Conservation (phyloP, 1,284 basidiomycete species). For the Ganoderma lucidum region DNA sequence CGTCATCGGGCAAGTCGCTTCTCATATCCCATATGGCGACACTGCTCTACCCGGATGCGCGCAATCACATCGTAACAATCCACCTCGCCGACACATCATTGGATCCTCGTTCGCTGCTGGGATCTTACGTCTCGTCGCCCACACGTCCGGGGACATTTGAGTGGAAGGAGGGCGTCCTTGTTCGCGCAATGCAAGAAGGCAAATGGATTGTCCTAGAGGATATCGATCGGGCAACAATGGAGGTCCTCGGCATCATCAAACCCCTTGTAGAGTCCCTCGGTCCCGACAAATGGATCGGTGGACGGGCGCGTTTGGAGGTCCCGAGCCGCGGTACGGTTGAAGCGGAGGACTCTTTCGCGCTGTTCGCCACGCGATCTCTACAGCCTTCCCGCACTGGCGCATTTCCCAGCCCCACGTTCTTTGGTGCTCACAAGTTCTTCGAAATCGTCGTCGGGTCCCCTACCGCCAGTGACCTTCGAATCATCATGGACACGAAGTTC, state of each 20-base stretch:
- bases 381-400: conserved; percentile 50
- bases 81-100: conserved; percentile 95
- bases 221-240: conserved; percentile 88
- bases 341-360: conserved; percentile 77
- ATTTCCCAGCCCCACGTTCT: conserved; percentile 71
- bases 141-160: conserved; percentile 91
- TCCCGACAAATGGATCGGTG: conserved; percentile 80
- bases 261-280: conserved; percentile 86
- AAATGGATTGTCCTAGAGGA: conserved; percentile 96
- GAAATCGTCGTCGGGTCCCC: conserved; percentile 76
- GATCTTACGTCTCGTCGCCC: conserved; percentile 92
- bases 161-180: conserved; percentile 95
- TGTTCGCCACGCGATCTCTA: conserved; percentile 85
- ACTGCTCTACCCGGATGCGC: conserved; percentile 62
- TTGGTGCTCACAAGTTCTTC: conserved; percentile 83
- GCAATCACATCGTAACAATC: conserved; percentile 79
- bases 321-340: conserved; percentile 75
- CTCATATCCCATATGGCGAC: conserved; percentile 82
- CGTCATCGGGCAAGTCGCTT: conserved; percentile 92
- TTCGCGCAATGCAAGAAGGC: conserved; percentile 90
- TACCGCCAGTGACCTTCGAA: conserved; percentile 68
- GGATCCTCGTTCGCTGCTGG: conserved; percentile 93
- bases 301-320: conserved; percentile 72
- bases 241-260: conserved; percentile 86
- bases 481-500: conserved; percentile 76